Percentiles rank a stretch among this genome's conserved stretches.
Conservation (phyloP, 768 basidiomycete genomes). For the Boletus bicolor region DNA sequence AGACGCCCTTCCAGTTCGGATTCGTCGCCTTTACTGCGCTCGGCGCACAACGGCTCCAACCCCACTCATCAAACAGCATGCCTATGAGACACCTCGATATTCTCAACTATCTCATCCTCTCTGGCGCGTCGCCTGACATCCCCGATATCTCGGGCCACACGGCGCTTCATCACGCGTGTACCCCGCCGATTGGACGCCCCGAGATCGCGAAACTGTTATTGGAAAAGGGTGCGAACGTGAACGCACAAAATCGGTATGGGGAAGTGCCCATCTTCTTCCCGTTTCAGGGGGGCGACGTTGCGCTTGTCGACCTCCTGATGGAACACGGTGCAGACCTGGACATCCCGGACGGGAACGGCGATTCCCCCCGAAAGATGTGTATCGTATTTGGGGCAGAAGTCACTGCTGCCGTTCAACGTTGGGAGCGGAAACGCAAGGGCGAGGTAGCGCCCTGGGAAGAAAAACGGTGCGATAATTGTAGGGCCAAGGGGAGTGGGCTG, state of each 20-base stretch:
- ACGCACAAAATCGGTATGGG: constrained; percentile 49
- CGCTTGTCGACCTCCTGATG: constrained; percentile 44
- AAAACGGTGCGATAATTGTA: constrained; percentile 43
- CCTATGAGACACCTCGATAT: constrained; percentile 32
- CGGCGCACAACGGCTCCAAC: constrained; percentile 39
- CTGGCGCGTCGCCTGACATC: constrained; percentile 39
- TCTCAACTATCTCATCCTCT: constrained; percentile 40
- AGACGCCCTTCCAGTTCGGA: constrained; percentile 43
- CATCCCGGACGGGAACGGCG: constrained; percentile 38
- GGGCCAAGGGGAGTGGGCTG: constrained; percentile 29
- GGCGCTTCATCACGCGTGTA: constrained; percentile 46
- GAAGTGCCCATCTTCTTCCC: constrained; percentile 39
- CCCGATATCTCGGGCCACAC: constrained; percentile 49
- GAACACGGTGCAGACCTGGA: constrained; percentile 48
- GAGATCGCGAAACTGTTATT: constrained; percentile 40
- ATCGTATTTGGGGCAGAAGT: constrained; percentile 40
- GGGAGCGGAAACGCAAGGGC: constrained; percentile 46
- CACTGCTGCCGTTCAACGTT: constrained; percentile 42
- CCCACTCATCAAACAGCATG: constrained; percentile 2
- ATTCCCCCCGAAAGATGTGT: constrained; percentile 31
- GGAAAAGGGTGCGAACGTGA: constrained; percentile 46
- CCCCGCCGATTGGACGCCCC: constrained; percentile 21
- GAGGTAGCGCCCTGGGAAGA: constrained; percentile 41
- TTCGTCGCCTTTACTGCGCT: constrained; percentile 40
- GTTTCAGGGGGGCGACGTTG: constrained; percentile 32